Percentiles rank a stretch among this genome's conserved stretches.
These are phyloP conservation scores for Ceratocystis cacaofunesta DNA, from an alignment of 2,329 filamentous ascomycete genomes.

Conservation along the genomic window DNA sequence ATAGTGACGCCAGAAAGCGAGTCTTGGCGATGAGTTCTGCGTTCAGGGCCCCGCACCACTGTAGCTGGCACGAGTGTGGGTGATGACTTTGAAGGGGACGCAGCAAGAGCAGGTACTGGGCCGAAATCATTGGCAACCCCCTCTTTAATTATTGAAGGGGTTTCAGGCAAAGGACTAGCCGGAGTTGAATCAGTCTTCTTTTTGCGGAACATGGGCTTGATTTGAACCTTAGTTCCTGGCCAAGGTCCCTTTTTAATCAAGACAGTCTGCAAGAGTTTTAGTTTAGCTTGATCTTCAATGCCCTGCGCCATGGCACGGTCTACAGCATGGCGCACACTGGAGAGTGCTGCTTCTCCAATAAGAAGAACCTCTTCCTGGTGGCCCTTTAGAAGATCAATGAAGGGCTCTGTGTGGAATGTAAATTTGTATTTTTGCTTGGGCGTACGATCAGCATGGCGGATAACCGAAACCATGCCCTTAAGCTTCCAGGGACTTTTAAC, in stretches of 20 bases:
- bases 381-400: conserved; percentile 84
- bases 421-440: conserved; percentile 99
- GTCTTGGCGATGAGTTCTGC: conserved; percentile 52
- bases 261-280: conserved; percentile 73
- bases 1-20: conserved; percentile 82
- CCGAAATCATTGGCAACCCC: conserved; percentile 21
- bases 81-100: not conserved
- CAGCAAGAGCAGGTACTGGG: conserved; percentile 19
- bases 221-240: conserved; percentile 95
- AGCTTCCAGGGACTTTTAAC: conserved; percentile 95
- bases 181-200: conserved; percentile 46
- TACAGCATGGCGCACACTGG: conserved; percentile 80
- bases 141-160: conserved; percentile 18
- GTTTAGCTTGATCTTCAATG: conserved; percentile 71
- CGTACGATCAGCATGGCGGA: conserved; percentile 89
- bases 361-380: conserved; percentile 93
- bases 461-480: conserved; percentile 92
- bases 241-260: conserved; percentile 84
- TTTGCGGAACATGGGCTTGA: conserved; percentile 97
- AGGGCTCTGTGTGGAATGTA: conserved; percentile 92
- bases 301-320: conserved; percentile 63
- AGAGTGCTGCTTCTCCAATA: conserved; percentile 76
- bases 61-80: not conserved
- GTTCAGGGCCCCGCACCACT: conserved; percentile 7
- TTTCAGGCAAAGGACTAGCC: conserved; percentile 25